Base-by-base conservation (phyloP, 2,329 filamentous ascomycete genomes). In the Ascochyta rabiei region DNA sequence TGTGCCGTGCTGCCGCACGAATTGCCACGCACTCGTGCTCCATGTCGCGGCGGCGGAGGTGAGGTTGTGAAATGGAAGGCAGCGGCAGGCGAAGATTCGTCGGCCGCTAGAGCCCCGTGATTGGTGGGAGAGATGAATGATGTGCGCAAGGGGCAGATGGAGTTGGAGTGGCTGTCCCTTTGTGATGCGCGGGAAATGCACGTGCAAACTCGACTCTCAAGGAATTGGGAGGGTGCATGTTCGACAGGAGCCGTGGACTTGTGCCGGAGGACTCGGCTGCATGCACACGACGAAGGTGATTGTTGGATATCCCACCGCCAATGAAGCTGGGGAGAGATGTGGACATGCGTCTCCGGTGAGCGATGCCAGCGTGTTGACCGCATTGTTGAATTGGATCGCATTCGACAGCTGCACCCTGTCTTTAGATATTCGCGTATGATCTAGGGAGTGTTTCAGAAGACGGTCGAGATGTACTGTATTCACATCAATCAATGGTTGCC, bases 261-360 rank as follows among this genome's bases (percentile, higher is more conserved):
- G 28, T 30, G 28, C 28, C 13, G 28, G 10, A 10, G 9, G 26
- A 28, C 10, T 28, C 26, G 26, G 26, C 26, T 28, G 26, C 26
- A 28, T 28, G 12, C 28, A 30, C 8, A 30, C 28, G 28, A 30
- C 12, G 26, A 3, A 9, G 28, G 28, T 4, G 28, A 13, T 30
- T 30, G 28, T 30, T 30, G 28, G 13, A 28, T 6, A 23, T 31
- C 28, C 40, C 45, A 48, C 45, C 37, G 37, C 45, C 34, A 7
- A 9, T 31, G 35, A 15, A 24, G n/a, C 33, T 16, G 45, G 33
- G 34, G 35, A 40, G 28, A 2, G 7, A 28, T 30, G 40, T 41
- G 37, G 45, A 28, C n/a, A 15, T 41, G 6, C 24, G 18, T 24
- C 26, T 40, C 45, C 45, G 46, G 37, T 48, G 37, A 41, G 45